These are phyloP conservation scores for Letharia lupina DNA, from an alignment of 495 filamentous ascomycete genomes.

Conservation along the genomic window DNA sequence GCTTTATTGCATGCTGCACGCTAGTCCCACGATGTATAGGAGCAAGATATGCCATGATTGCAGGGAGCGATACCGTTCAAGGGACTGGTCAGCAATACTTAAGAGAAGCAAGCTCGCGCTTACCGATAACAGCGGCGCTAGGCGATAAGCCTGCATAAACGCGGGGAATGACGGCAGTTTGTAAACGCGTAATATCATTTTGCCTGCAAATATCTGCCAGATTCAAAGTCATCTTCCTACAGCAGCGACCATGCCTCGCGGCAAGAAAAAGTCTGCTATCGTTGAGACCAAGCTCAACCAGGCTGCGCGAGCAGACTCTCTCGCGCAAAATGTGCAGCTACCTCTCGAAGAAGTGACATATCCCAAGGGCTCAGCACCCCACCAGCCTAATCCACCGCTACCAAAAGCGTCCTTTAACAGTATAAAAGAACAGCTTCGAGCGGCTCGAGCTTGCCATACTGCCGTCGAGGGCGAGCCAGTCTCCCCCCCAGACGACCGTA, in stretches of 20 bases:
- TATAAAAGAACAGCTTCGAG: not conserved
- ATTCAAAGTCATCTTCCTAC: not conserved
- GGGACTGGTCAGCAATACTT: not conserved
- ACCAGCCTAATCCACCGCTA: not conserved
- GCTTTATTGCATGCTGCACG: conserved; percentile 75
- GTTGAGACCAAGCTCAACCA: not conserved
- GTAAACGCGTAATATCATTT: not conserved
- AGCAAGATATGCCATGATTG: conserved; percentile 80
- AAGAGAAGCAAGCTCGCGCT: conserved; percentile 1
- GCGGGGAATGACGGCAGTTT: conserved; percentile 1
- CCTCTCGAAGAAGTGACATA: not conserved
- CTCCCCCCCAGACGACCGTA: not conserved
- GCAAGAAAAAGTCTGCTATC: not conserved
- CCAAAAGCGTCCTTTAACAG: not conserved
- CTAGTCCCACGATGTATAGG: conserved; percentile 89
- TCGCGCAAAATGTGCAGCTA: not conserved
- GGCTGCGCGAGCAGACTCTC: not conserved
- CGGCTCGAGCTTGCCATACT: not conserved
- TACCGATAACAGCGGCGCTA: conserved; percentile 10
- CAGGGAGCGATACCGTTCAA: too few relatives aligned
- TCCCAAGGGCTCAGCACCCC: not conserved
- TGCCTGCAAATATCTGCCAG: not conserved
- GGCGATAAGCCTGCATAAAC: conserved; percentile 15
- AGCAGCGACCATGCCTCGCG: not conserved
- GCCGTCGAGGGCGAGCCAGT: not conserved